Evolutionary conservation across 192 early-diverging fungal species (phyloP).

Genomic region (Coemansia erecta): DNA sequence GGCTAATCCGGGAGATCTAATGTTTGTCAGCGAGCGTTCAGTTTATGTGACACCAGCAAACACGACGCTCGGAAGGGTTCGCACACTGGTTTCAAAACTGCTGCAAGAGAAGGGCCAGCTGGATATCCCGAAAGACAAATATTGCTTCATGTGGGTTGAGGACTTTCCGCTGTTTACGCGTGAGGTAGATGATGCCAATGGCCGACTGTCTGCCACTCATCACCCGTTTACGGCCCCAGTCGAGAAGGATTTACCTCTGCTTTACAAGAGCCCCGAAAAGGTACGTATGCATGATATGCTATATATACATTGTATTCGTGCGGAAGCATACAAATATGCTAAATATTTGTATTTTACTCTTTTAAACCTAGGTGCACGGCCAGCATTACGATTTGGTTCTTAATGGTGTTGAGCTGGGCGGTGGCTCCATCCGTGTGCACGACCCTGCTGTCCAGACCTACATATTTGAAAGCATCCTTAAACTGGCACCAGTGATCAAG

Average conservation of each 20-base stretch:
- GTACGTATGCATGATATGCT: conserved; percentile 14
- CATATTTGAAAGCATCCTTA: conserved; percentile 71
- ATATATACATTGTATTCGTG: no score
- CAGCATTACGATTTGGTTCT: conserved; percentile 91
- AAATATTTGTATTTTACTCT: neutral
- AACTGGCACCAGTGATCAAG: conserved; percentile 56
- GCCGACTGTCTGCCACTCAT: conserved; percentile 67
- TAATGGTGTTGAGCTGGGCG: conserved; percentile 89
- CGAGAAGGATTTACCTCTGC: conserved; percentile 62
- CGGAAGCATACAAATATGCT: neutral
- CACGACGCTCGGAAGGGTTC: conserved; percentile 61
- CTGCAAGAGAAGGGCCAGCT: conserved; percentile 56
- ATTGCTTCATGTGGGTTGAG: conserved; percentile 84
- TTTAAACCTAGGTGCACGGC: conserved; percentile 57
- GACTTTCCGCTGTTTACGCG: conserved; percentile 87
- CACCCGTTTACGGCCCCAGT: conserved; percentile 90
- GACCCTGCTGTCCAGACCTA: conserved; percentile 68
- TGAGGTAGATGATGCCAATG: conserved; percentile 52
- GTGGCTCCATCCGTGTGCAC: conserved; percentile 88
- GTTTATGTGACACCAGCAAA: conserved; percentile 45
- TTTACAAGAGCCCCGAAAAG: conserved; percentile 62
- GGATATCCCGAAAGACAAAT: conserved; percentile 44
- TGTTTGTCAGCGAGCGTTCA: conserved; percentile 48
- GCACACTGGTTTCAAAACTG: conserved; percentile 53
- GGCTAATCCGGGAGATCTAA: conserved; percentile 28